phyloP scores from a whole-genome alignment of 768 basidiomycete genomes.

The Calocybe indica region DNA sequence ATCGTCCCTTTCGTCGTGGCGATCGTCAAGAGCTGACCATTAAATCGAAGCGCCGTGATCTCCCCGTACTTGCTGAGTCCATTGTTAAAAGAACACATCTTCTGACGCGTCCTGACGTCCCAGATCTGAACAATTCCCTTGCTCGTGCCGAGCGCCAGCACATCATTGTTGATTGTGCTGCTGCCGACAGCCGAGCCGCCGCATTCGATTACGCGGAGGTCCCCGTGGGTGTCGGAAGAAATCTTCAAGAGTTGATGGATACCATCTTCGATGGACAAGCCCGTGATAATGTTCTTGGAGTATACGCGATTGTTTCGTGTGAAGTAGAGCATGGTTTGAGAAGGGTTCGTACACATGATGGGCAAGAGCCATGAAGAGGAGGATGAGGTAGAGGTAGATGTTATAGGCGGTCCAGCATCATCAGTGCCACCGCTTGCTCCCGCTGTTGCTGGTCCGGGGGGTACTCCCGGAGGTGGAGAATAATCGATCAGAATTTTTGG shows the following conservation, averaged over 20 bases:
- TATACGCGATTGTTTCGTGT: conserved; percentile 51
- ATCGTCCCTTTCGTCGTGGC: conserved; percentile 68
- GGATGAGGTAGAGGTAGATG: conserved; percentile 14
- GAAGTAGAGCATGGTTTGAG: conserved; percentile 39
- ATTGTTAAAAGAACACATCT: conserved; percentile 48
- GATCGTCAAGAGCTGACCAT: conserved; percentile 55
- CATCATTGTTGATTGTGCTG: conserved; percentile 16
- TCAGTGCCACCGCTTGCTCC: not conserved
- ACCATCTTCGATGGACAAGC: conserved; percentile 31
- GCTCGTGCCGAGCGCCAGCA: conserved; percentile 57
- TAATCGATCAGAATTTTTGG: conserved; percentile 28
- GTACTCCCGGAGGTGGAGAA: conserved; percentile 14
- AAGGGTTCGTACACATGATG: conserved; percentile 34
- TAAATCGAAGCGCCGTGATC: conserved; percentile 62
- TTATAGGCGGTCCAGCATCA: conserved; percentile 1
- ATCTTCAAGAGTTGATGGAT: conserved; percentile 41
- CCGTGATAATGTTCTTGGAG: conserved; percentile 35
- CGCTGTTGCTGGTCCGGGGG: not conserved
- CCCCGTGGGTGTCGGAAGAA: conserved; percentile 34
- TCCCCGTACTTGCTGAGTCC: conserved; percentile 24
- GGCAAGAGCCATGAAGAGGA: conserved; percentile 12
- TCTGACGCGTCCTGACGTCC: conserved; percentile 56
- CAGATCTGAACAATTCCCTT: conserved; percentile 67
- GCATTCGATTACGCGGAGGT: conserved; percentile 36
- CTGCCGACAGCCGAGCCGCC: conserved; percentile 16